Evolutionary conservation across 768 basidiomycete species (phyloP).

Genomic region (Trametes sanguinea): DNA sequence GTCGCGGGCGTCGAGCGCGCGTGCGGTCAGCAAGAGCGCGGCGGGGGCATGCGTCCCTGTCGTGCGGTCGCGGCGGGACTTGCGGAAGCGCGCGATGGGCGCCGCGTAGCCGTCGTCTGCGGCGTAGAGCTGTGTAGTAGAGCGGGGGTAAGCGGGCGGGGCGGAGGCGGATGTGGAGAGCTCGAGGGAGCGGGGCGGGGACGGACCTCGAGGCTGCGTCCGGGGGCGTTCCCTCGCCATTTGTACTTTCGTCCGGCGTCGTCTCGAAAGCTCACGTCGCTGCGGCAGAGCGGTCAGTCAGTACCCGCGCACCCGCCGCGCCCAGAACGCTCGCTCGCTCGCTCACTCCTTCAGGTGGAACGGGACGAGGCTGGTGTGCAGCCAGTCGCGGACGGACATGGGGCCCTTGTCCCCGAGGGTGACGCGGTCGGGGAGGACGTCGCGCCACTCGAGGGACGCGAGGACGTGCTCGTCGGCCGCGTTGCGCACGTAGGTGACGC

Average conservation of each 20-base stretch:
- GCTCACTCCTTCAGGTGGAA: slow-evolving; percentile 40
- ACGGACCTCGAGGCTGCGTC: slow-evolving; percentile 39
- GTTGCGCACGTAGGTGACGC: slow-evolving; percentile 35
- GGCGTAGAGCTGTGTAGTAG: slow-evolving; percentile 35
- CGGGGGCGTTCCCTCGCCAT: slow-evolving; percentile 45
- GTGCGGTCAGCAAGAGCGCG: slow-evolving; percentile 34
- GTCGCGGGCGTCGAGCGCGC: slow-evolving; percentile 41
- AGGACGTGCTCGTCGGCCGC: slow-evolving; percentile 37
- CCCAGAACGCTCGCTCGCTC: too few species aligned
- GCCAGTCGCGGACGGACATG: slow-evolving; percentile 39
- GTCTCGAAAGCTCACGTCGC: slow-evolving; percentile 42
- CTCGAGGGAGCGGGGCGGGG: too few species aligned
- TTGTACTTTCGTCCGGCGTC: slow-evolving; percentile 38
- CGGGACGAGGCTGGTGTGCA: slow-evolving; percentile 43
- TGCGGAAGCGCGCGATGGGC: slow-evolving; percentile 41
- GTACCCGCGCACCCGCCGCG: neutral
- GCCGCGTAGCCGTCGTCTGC: slow-evolving; percentile 35
- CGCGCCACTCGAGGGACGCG: slow-evolving; percentile 43
- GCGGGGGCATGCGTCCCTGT: slow-evolving; percentile 34
- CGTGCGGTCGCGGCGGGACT: slow-evolving; percentile 31
- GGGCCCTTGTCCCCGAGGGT: slow-evolving; percentile 37
- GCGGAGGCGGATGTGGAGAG: too few species aligned
- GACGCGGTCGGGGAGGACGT: slow-evolving; percentile 40
- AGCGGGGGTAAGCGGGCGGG: neutral
- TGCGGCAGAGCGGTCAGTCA: slow-evolving; percentile 19